These are phyloP conservation scores for Leccinum angustisporum DNA, from an alignment of 1,284 basidiomycete species.

Conservation along the genomic window DNA sequence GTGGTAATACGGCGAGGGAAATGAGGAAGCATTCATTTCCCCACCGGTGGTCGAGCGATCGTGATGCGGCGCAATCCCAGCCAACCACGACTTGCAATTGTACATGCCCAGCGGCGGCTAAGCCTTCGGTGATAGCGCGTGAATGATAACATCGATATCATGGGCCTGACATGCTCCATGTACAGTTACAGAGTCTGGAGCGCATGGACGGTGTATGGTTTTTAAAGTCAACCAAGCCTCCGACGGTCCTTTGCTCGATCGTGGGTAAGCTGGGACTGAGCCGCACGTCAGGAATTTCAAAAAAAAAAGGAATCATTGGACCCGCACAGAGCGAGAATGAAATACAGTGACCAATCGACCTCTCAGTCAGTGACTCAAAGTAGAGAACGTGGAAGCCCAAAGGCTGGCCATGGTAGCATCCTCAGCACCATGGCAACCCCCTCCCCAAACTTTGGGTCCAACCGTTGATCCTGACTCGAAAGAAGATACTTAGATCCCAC, in stretches of 20 bases:
- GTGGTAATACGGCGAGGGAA: slow-evolving; percentile 15
- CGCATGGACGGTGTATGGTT: not conserved
- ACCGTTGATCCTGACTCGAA: slow-evolving; percentile 4
- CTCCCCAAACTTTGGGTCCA: not conserved
- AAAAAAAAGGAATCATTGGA: not conserved
- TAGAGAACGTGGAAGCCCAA: not conserved
- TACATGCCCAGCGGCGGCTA: not conserved
- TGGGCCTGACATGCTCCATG: not conserved
- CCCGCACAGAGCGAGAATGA: not conserved
- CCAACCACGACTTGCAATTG: not conserved
- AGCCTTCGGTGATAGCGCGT: slow-evolving; percentile 23
- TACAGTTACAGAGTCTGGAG: slow-evolving; percentile 4
- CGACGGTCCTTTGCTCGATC: slow-evolving; percentile 9
- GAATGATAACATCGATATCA: slow-evolving; percentile 4
- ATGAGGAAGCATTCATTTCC: slow-evolving; percentile 17
- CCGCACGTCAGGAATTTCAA: no score
- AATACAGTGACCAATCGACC: slow-evolving; percentile 2
- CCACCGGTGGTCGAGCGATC: slow-evolving; percentile 12
- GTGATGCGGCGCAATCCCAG: not conserved
- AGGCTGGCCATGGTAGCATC: not conserved
- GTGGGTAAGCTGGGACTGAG: slow-evolving; percentile 13
- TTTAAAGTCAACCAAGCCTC: slow-evolving; percentile 13
- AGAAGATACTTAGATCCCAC: not conserved
- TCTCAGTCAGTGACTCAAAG: slow-evolving; percentile 3
- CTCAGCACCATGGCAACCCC: slow-evolving; percentile 13